Conservation (phyloP, 345 rosid genomes). For the Ailanthus altissimus region DNA sequence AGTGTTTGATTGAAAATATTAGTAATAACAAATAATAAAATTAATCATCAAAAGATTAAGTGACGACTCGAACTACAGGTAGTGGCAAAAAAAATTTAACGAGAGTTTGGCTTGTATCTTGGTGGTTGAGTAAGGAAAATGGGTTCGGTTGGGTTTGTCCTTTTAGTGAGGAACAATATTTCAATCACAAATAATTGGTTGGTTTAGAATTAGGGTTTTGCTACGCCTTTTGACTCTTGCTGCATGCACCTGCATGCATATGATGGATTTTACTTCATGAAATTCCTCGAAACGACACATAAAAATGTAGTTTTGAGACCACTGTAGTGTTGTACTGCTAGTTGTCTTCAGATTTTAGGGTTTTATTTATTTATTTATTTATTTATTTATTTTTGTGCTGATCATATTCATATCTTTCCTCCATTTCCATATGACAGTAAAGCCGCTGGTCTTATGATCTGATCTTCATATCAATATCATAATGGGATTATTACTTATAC, state of each 20-base stretch:
- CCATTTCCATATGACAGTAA: no score
- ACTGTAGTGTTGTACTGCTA: not conserved
- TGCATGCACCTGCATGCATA: no score
- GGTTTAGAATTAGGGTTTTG: not conserved
- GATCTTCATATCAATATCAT: no score
- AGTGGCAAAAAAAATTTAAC: not conserved
- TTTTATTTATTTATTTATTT: not conserved
- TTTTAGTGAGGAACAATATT: not conserved
- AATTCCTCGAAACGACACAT: not conserved
- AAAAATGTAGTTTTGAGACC: not conserved
- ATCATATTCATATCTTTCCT: no score
- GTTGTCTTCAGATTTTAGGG: not conserved
- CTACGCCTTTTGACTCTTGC: no score
- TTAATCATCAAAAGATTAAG: not conserved
- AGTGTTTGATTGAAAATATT: not conserved
- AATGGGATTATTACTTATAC: not conserved
- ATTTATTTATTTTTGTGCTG: not conserved
- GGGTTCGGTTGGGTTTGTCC: slow-evolving; percentile 3
- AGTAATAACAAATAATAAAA: not conserved
- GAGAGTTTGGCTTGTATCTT: not conserved
- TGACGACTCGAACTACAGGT: not conserved
- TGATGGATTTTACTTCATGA: not conserved
- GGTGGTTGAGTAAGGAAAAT: not conserved
- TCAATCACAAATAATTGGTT: not conserved
- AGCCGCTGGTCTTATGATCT: no score